These are phyloP conservation scores for Phytophthora aleatoria DNA, from an alignment of 352 stramenopile species.

Conservation along the genomic window DNA sequence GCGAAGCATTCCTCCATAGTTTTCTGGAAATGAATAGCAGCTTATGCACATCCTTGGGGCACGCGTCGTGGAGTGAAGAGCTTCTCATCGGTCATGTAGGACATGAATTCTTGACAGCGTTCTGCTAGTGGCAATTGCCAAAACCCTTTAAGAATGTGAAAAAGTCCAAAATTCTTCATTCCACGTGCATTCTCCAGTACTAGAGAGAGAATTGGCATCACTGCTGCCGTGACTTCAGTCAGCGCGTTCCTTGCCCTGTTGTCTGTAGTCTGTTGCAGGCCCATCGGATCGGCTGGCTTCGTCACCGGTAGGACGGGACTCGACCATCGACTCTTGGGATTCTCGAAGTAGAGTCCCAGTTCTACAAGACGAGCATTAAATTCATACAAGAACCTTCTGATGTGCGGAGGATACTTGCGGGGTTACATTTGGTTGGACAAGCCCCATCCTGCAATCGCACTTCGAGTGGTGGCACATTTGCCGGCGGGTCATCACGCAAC, in stretches of 20 bases:
- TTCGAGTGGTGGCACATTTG: not conserved
- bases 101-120: not conserved
- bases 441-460: not conserved
- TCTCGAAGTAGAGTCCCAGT: not conserved
- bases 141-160: not conserved
- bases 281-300: not conserved
- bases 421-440: not conserved
- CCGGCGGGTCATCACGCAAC: not conserved
- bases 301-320: not conserved
- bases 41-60: not conserved
- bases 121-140: not conserved
- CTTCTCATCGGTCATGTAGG: slow-evolving; percentile 1
- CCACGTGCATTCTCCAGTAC: not conserved
- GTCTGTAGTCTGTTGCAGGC: not conserved
- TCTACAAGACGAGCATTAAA: not conserved
- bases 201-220: not conserved
- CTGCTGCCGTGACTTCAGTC: not conserved
- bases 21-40: not conserved
- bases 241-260: not conserved
- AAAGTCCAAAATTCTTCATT: not conserved
- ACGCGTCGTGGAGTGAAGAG: not conserved
- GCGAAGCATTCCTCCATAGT: not conserved
- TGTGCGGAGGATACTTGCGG: not conserved
- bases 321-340: not conserved
- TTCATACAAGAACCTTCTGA: not conserved